phyloP scores from a whole-genome alignment of 257 asterid species.

The Voacanga thouarsii region DNA sequence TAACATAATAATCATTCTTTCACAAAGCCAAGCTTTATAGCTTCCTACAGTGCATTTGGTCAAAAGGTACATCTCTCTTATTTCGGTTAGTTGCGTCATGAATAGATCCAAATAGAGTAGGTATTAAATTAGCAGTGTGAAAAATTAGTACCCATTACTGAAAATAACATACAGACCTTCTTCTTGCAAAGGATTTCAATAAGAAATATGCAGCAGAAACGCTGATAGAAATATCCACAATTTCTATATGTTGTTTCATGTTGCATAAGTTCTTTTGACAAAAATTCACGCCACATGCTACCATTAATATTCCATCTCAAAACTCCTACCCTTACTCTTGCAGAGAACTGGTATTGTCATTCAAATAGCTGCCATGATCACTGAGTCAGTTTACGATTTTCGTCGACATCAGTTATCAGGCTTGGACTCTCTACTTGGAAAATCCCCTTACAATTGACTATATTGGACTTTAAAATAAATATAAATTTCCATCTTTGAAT shows the following conservation, averaged over 20 bases:
- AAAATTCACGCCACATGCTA: background rate
- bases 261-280: background rate
- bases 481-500: too few relatives aligned
- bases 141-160: background rate
- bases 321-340: background rate
- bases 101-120: background rate
- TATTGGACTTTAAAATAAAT: background rate
- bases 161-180: conserved; percentile 5
- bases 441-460: conserved; percentile 48
- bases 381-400: conserved; percentile 78
- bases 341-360: conserved; percentile 55
- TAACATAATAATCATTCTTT: conserved; percentile 12
- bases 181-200: background rate
- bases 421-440: conserved; percentile 69
- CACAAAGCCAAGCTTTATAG: conserved; percentile 59
- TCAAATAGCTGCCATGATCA: conserved; percentile 74
- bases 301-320: background rate
- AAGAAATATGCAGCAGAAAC: background rate
- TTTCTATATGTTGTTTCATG: background rate
- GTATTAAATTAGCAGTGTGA: background rate
- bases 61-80: conserved; percentile 49
- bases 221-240: background rate
- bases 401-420: conserved; percentile 58
- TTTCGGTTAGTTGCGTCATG: background rate
- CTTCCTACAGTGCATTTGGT: conserved; percentile 84